Evolutionary conservation across 1,284 basidiomycete genomes (phyloP).

Genomic region (Pterulicium gracile): DNA sequence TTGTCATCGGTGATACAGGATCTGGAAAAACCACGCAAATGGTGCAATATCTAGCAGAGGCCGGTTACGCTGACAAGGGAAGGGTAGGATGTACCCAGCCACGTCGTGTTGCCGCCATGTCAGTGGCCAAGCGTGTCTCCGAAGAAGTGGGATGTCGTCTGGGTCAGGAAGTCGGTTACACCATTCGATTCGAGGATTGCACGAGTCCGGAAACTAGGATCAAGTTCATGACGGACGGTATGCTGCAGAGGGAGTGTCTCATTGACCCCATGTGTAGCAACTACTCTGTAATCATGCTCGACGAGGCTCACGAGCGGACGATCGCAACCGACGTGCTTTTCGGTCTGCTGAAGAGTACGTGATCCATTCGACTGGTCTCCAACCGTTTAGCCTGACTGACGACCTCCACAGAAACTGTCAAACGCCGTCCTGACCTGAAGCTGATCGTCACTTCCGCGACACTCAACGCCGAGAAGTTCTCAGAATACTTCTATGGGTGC

Average conservation of each 20-base stretch:
- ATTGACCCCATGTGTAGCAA: conserved; percentile 89
- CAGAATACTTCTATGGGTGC: conserved; percentile 96
- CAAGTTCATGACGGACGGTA: conserved; percentile 99
- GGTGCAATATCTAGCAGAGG: conserved; percentile 69
- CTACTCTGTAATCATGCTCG: conserved; percentile 96
- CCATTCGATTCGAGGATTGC: conserved; percentile 98
- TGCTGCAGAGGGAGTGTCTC: conserved; percentile 94
- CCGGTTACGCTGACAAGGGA: conserved; percentile 58
- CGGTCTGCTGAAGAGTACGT: conserved; percentile 89
- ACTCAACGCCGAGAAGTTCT: conserved; percentile 98
- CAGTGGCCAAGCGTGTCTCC: conserved; percentile 79
- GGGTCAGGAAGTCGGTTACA: conserved; percentile 96
- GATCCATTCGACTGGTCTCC: not conserved
- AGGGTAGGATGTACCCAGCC: conserved; percentile 83
- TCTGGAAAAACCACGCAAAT: conserved; percentile 73
- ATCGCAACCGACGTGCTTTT: conserved; percentile 98
- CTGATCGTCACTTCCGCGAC: conserved; percentile 98
- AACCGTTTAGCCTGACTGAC: conserved; percentile 12
- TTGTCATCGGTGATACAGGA: conserved; percentile 72
- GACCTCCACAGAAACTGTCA: conserved; percentile 72
- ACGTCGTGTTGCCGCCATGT: conserved; percentile 83
- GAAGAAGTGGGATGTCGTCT: conserved; percentile 84
- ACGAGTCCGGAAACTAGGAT: conserved; percentile 96
- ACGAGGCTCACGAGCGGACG: conserved; percentile 97
- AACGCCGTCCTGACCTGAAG: conserved; percentile 90